A percentile compares a stretch with the other conserved stretches of the same genome.
Evolutionary conservation across 192 early-diverging fungal species (phyloP).

Genomic region (Chytriomyces hyalinus): DNA sequence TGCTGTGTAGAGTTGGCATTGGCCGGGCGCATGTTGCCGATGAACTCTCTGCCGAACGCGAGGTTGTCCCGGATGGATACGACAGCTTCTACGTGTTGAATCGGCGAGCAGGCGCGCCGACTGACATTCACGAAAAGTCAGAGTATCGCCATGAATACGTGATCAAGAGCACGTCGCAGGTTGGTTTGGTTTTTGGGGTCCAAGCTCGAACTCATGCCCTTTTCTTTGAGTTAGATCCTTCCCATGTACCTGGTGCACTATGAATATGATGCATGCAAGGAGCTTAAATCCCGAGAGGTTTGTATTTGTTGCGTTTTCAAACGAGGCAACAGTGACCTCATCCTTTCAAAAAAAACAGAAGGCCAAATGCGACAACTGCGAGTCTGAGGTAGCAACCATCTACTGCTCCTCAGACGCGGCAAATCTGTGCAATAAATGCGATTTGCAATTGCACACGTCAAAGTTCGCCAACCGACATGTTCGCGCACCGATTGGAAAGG

Average conservation of each 20-base stretch:
- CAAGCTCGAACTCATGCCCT: background rate
- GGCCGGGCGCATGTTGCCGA: constrained; percentile 53
- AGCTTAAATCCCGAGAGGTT: constrained; percentile 59
- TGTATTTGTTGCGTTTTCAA: constrained; percentile 7
- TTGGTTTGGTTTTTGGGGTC: constrained; percentile 1
- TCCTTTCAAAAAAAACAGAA: constrained; percentile 35
- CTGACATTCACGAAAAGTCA: constrained; percentile 18
- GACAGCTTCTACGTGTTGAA: constrained; percentile 62
- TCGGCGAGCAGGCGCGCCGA: constrained; percentile 10
- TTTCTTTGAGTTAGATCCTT: constrained; percentile 41
- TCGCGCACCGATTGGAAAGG: constrained; percentile 60
- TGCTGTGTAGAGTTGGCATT: constrained; percentile 57
- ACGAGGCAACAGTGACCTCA: background rate
- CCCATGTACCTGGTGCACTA: constrained; percentile 62
- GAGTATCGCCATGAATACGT: constrained; percentile 59
- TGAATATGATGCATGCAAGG: constrained; percentile 54
- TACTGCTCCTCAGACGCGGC: constrained; percentile 64
- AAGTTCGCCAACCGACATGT: constrained; percentile 60
- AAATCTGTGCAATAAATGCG: constrained; percentile 66
- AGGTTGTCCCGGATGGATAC: constrained; percentile 58
- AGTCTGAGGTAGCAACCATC: constrained; percentile 56
- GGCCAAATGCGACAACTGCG: constrained; percentile 67
- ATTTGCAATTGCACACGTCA: constrained; percentile 54
- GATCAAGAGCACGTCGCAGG: constrained; percentile 57
- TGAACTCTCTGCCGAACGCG: constrained; percentile 39